Evolutionary conservation across 495 filamentous ascomycete species (phyloP), one percentile per base, ranked within the genome.

Genomic region (Lophium mytilinum): DNA sequence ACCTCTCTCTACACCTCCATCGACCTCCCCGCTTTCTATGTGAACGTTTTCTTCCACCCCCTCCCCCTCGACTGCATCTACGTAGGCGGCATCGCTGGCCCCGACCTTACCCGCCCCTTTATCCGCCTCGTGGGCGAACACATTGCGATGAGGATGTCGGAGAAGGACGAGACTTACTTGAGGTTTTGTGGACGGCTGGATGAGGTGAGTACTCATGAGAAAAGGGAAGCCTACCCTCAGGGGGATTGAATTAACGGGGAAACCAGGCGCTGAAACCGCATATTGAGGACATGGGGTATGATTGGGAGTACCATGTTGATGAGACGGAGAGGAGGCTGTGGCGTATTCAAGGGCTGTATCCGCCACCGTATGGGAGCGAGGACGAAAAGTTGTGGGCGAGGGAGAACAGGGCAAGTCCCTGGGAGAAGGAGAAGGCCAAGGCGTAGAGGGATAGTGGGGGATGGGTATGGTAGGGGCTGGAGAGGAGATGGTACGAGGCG

Each of bases 21-120:
- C 45, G 58, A 56, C 39, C 63, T 74, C n/a, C 71, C 72, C 14
- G 66, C 69, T 21, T 73, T 73, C 48, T 74, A 74, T 54, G 71
- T 73, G 1, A 57, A 67, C 47, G 60, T 72, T 37, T 51, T 68
- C 37, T 74, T 71, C 66, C 56, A 68, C 48, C 47, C 61, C 9
- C 37, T 73, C 19, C 58, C 57, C 4, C 17, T 52, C 6, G 21
- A 37, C 10, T 55, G 53, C 52, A 63, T 63, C 55, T 74, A 65
- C 63, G 63, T 55, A 48, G 61, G 60, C 42, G 60, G 53, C 45
- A 33, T 54, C 55, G 8, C 60, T 47, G 9, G 54, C 52, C 4
- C 62, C 63, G 9, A 9, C 41, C 12, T 53, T n/a, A 19, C 30
- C 0, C 60, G 33, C n/a, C 72, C 72, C 11, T 74, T 68, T 37